These are phyloP conservation scores for Pyrenochaeta sp. DNA, from an alignment of 2,329 filamentous ascomycete species.

Conservation along the genomic window DNA sequence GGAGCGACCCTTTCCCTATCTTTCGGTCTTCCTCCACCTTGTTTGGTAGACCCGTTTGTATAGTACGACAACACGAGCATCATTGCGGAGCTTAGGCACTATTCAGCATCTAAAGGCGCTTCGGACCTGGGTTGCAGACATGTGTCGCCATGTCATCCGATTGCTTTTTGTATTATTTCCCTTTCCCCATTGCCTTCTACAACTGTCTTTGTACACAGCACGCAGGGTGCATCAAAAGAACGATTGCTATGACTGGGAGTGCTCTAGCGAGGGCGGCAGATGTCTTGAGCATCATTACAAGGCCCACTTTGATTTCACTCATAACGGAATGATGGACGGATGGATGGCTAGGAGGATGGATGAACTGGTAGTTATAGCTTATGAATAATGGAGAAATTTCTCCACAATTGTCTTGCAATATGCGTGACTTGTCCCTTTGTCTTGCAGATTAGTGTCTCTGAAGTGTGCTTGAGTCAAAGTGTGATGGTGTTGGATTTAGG, in stretches of 20 bases:
- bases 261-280: constrained; percentile 10
- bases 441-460: no score
- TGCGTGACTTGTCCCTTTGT: no score
- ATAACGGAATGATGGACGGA: no score
- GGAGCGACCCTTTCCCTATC: constrained; percentile 34
- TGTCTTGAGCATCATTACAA: background rate
- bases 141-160: constrained; percentile 13
- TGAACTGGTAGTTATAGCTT: no score
- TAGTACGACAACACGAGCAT: constrained; percentile 46
- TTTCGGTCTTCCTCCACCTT: constrained; percentile 31
- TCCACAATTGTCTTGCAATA: no score
- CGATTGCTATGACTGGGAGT: constrained; percentile 15
- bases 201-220: constrained; percentile 23
- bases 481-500: no score
- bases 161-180: constrained; percentile 24
- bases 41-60: constrained; percentile 41
- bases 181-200: constrained; percentile 22
- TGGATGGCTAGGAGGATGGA: no score
- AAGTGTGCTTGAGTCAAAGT: no score
- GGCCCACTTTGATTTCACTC: constrained; percentile 1
- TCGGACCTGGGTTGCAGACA: constrained; percentile 18
- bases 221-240: constrained; percentile 25
- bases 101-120: constrained; percentile 42
- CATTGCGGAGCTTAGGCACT: constrained; percentile 39
- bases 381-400: no score